phyloP scores from a whole-genome alignment of 139 green algal genomes.

The Diplosphaera chodatii region DNA sequence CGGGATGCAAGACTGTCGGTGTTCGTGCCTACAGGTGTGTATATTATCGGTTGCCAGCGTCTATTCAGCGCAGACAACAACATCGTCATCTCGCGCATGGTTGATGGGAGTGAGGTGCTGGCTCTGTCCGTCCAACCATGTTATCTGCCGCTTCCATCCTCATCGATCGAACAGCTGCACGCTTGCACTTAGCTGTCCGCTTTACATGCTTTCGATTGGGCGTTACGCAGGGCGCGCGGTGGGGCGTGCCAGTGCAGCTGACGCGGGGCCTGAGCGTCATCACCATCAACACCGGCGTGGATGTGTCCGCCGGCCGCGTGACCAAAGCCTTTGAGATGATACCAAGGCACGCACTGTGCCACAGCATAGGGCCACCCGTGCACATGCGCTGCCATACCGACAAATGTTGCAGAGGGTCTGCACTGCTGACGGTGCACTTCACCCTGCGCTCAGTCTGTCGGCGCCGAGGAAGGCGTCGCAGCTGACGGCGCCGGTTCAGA shows the following conservation, averaged over 20 bases:
- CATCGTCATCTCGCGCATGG: slow-evolving; percentile 25
- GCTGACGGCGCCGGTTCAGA: neutral
- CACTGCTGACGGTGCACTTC: too few species aligned
- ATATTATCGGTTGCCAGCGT: slow-evolving; percentile 21
- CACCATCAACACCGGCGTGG: slow-evolving; percentile 17
- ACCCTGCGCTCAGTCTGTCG: neutral
- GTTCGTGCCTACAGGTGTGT: slow-evolving; percentile 16
- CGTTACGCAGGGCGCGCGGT: neutral
- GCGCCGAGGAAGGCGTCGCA: neutral
- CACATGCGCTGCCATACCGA: too few species aligned
- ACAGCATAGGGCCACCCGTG: too few species aligned
- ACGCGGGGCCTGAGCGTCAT: slow-evolving; percentile 12
- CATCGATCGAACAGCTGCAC: too few species aligned
- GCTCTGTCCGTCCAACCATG: too few species aligned
- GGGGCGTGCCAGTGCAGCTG: neutral
- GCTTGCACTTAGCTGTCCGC: too few species aligned
- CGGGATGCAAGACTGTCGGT: too few species aligned
- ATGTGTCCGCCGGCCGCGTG: slow-evolving; percentile 16
- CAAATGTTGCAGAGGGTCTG: too few species aligned
- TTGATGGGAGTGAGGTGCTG: slow-evolving; percentile 11
- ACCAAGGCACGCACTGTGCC: too few species aligned
- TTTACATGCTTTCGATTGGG: too few species aligned
- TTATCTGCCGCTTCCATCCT: too few species aligned
- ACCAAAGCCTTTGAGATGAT: slow-evolving; percentile 28
- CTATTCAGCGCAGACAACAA: slow-evolving; percentile 22